These are phyloP conservation scores for Fusarium humuli DNA, from an alignment of 2,329 filamentous ascomycete genomes.

Conservation along the genomic window DNA sequence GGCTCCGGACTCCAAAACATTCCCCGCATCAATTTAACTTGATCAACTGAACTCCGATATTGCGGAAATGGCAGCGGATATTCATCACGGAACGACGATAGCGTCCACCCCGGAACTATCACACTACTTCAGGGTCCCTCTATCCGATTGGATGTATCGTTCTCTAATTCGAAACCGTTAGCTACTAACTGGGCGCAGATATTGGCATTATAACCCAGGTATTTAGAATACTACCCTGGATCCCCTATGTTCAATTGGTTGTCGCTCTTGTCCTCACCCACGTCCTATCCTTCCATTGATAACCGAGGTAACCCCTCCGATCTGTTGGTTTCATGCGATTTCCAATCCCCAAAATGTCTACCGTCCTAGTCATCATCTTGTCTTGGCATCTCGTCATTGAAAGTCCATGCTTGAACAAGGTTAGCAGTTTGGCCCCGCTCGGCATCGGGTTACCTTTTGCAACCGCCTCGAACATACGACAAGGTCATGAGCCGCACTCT, in stretches of 20 bases:
- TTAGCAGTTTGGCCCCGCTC: neutral
- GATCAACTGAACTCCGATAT: neutral
- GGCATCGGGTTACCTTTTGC: neutral
- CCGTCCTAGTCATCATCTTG: too few relatives aligned
- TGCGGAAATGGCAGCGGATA: neutral
- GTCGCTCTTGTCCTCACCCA: neutral
- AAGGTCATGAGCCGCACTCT: too few relatives aligned
- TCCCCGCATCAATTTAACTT: neutral
- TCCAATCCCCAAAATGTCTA: neutral
- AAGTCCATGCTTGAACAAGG: neutral
- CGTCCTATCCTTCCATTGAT: neutral
- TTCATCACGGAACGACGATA: neutral
- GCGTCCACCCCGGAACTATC: neutral
- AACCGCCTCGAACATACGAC: neutral
- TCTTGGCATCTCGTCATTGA: neutral
- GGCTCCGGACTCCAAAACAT: neutral
- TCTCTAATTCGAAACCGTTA: neutral
- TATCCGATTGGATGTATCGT: neutral
- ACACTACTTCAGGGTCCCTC: neutral
- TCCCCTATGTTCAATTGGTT: too few relatives aligned
- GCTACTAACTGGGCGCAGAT: neutral
- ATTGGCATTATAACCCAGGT: rapidly evolving
- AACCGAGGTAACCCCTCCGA: neutral
- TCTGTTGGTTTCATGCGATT: neutral
- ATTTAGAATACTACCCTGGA: neutral